A percentile compares a stretch with the other conserved stretches of the same genome.
phyloP scores from a whole-genome alignment of 2,329 filamentous ascomycete species.

The Thielaviopsis euricoi region DNA sequence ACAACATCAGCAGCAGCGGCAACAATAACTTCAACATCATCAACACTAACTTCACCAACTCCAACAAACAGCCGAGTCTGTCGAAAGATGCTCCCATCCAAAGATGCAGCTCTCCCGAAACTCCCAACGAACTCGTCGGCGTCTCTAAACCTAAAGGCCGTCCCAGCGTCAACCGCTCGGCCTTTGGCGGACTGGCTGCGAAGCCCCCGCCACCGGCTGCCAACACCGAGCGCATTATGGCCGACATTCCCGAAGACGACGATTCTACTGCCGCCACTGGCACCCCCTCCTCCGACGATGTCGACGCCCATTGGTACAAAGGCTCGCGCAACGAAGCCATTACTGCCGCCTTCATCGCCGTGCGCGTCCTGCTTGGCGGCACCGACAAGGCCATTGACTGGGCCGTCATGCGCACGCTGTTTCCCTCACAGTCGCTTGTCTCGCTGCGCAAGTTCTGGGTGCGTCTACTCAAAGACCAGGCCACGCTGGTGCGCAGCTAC shows the following conservation, averaged over 20 bases:
- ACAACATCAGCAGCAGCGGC: too few relatives aligned
- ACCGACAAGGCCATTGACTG: conserved; percentile 43
- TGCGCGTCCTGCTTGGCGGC: conserved; percentile 43
- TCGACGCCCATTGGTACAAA: not conserved
- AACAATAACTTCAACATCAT: too few relatives aligned
- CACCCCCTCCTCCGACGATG: not conserved
- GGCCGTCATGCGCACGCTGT: conserved; percentile 39
- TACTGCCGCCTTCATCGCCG: conserved; percentile 39
- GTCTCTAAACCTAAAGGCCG: conserved; percentile 10
- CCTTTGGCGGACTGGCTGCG: conserved; percentile 3
- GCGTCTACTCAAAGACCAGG: conserved; percentile 22
- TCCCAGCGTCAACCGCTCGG: conserved; percentile 2
- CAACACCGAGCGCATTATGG: conserved; percentile 10
- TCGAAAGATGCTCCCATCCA: not conserved
- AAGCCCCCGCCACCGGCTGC: conserved; percentile 3
- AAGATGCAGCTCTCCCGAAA: not conserved
- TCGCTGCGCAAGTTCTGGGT: conserved; percentile 41
- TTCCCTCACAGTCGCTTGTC: conserved; percentile 34
- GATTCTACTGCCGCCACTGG: not conserved
- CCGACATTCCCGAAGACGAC: conserved; percentile 5
- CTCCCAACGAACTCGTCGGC: not conserved
- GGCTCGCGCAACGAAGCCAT: conserved; percentile 18
- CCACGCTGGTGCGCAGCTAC: conserved; percentile 13
- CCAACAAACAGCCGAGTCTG: too few relatives aligned
- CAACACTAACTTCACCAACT: too few relatives aligned